A percentile compares a stretch with the other conserved stretches of the same genome.
These are phyloP conservation scores for Gynandropsis gynandra DNA, from an alignment of 345 rosid genomes.

Conservation along the genomic window DNA sequence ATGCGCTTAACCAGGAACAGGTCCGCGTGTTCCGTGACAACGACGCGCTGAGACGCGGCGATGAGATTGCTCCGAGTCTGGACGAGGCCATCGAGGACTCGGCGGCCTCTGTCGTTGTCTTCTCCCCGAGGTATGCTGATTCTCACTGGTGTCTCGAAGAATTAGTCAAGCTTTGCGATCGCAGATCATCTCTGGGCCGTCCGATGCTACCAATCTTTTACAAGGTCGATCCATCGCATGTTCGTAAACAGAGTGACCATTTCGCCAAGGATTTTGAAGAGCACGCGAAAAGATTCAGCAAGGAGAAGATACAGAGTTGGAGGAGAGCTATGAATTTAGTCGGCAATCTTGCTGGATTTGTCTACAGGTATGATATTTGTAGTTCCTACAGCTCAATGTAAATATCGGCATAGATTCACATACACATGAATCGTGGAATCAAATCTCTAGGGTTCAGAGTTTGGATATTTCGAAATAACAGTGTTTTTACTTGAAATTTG, in stretches of 20 bases:
- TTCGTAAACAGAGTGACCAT: conserved; percentile 33
- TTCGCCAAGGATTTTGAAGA: conserved; percentile 27
- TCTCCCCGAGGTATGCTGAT: conserved; percentile 33
- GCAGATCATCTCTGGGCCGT: conserved; percentile 11
- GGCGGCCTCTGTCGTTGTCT: conserved; percentile 34
- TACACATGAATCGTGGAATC: background rate
- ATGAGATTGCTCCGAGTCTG: conserved; percentile 33
- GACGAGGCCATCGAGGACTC: conserved; percentile 45
- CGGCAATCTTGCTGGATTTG: conserved; percentile 35
- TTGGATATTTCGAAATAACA: background rate
- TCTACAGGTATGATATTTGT: conserved; percentile 4
- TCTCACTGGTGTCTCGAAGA: conserved; percentile 50
- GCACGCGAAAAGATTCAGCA: conserved; percentile 21
- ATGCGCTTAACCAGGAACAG: conserved; percentile 16
- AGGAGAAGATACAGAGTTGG: conserved; percentile 29
- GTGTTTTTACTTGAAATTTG: conserved; percentile 4
- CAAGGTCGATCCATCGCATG: conserved; percentile 40
- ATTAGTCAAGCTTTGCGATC: conserved; percentile 34
- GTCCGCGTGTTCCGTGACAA: conserved; percentile 38
- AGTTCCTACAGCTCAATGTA: background rate
- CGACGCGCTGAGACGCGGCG: conserved; percentile 36
- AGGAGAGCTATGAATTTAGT: conserved; percentile 35
- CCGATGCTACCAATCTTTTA: conserved; percentile 45
- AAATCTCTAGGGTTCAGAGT: background rate
- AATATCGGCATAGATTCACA: background rate